These are phyloP conservation scores for Lactuca saligna DNA, from an alignment of 129 eudicot genomes.

Conservation along the genomic window DNA sequence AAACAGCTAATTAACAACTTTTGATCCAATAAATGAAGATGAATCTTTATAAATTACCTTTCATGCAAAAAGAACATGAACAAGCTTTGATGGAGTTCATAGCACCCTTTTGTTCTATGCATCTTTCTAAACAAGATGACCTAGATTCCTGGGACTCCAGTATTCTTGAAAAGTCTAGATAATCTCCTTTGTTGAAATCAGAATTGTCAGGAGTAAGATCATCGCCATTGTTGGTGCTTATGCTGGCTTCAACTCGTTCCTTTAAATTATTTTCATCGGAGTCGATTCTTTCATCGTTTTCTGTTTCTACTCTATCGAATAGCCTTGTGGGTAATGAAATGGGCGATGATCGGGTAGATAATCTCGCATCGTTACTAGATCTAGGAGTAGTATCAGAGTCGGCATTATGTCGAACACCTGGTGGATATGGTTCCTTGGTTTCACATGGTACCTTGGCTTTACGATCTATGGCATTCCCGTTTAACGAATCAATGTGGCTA, in stretches of 20 bases:
- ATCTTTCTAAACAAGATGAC: slow-evolving; percentile 40
- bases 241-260: slow-evolving; percentile 21
- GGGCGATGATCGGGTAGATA: too few relatives aligned
- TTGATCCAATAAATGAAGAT: not conserved
- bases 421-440: slow-evolving; percentile 2
- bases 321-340: too few relatives aligned
- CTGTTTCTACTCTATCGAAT: not conserved
- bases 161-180: slow-evolving; percentile 27
- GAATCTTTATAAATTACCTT: slow-evolving; percentile 41
- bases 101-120: slow-evolving; percentile 31
- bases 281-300: slow-evolving; percentile 18
- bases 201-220: slow-evolving; percentile 30
- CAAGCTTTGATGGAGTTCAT: slow-evolving; percentile 45
- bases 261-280: slow-evolving; percentile 8
- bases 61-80: slow-evolving; percentile 67
- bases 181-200: too few relatives aligned
- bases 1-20: slow-evolving; percentile 12
- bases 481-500: slow-evolving; percentile 33
- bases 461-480: not conserved
- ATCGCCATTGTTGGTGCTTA: slow-evolving; percentile 17
- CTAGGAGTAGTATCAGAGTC: not conserved
- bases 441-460: not conserved
- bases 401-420: not conserved
- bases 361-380: slow-evolving; percentile 13
- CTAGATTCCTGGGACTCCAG: slow-evolving; percentile 49